Conservation (phyloP, 768 basidiomycete genomes). For the Termitomyces titanicus region DNA sequence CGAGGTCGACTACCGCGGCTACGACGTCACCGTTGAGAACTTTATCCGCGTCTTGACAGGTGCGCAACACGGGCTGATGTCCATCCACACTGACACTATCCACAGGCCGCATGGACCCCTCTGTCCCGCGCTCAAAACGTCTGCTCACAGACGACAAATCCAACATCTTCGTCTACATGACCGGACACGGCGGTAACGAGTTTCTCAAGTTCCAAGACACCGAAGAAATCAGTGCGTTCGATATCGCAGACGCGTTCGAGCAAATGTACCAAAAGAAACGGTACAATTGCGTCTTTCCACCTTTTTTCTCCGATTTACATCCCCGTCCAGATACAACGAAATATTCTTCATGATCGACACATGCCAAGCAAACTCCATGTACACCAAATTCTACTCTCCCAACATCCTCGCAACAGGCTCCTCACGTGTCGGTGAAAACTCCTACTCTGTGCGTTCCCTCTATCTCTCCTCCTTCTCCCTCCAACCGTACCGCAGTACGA, state of each 20-base stretch:
- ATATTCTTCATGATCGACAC: constrained; percentile 98
- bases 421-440: constrained; percentile 80
- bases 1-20: constrained; percentile 97
- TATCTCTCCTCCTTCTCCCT: neutral
- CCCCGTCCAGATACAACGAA: constrained; percentile 73
- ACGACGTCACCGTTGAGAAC: constrained; percentile 97
- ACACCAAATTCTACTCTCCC: constrained; percentile 88
- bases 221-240: constrained; percentile 95
- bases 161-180: constrained; percentile 97
- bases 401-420: constrained; percentile 92
- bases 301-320: neutral
- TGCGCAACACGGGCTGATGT: constrained; percentile 31
- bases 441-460: constrained; percentile 72
- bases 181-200: constrained; percentile 96
- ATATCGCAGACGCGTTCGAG: constrained; percentile 96
- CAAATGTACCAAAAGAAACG: constrained; percentile 98
- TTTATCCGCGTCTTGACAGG: constrained; percentile 91
- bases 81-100: neutral
- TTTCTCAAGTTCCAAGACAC: constrained; percentile 99
- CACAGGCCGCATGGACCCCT: constrained; percentile 77
- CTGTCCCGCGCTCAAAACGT: constrained; percentile 88
- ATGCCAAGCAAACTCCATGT: constrained; percentile 97
- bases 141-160: constrained; percentile 86
- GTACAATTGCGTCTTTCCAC: constrained; percentile 36
- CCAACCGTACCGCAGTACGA: constrained; percentile 56